A percentile compares a stretch with the other conserved stretches of the same genome.
These are phyloP conservation scores for Populus tremula DNA, from an alignment of 345 rosid genomes.

Conservation along the genomic window DNA sequence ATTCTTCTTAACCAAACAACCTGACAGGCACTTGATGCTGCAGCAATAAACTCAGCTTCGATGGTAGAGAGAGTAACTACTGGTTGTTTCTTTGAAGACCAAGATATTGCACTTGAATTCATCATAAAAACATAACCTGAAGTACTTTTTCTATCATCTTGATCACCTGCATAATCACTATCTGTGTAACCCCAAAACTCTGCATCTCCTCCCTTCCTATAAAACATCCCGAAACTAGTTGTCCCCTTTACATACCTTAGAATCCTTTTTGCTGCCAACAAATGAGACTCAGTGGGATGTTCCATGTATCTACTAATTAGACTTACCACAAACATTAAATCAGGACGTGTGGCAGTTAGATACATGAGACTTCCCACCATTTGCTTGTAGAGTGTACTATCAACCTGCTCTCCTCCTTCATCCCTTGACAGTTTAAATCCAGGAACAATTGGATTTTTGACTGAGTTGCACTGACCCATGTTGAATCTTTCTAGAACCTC, in stretches of 20 bases:
- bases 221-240: neutral
- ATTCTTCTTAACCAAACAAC: neutral
- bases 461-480: too few species aligned
- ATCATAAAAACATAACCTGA: neutral
- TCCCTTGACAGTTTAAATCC: too few species aligned
- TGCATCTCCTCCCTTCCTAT: neutral
- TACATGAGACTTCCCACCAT: neutral
- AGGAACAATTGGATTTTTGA: too few species aligned
- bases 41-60: neutral
- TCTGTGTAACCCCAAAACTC: neutral
- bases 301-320: neutral
- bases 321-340: neutral
- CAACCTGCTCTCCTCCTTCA: too few species aligned
- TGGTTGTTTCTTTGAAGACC: neutral
- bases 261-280: neutral
- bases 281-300: neutral
- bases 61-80: too few species aligned
- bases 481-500: too few species aligned
- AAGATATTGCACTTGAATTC: neutral
- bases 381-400: too few species aligned
- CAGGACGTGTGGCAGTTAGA: neutral
- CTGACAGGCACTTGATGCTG: neutral
- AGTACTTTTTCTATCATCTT: neutral
- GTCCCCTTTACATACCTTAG: neutral
- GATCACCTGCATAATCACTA: slow-evolving; percentile 3